A percentile compares a stretch with the other conserved stretches of the same genome.
phyloP scores from a whole-genome alignment of 73 alveolate genomes.

The Tetrahymena borealis region DNA sequence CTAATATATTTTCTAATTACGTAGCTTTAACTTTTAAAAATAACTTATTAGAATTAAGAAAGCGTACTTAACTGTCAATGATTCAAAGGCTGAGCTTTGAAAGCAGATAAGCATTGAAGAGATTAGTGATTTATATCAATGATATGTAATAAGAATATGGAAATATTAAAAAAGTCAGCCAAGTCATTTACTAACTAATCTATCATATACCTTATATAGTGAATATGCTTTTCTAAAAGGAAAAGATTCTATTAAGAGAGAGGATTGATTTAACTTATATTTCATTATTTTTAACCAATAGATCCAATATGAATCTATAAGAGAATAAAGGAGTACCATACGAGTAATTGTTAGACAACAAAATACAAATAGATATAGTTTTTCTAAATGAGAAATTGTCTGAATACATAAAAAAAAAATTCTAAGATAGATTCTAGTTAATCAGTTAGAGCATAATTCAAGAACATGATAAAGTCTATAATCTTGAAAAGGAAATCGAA shows the following conservation, averaged over 20 bases:
- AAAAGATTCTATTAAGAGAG: background rate
- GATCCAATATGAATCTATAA: background rate
- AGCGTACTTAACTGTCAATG: background rate
- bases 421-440: background rate
- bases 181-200: background rate
- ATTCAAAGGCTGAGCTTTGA: background rate
- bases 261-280: background rate
- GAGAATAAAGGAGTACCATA: background rate
- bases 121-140: background rate
- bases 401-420: background rate
- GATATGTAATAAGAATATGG: background rate
- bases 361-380: background rate
- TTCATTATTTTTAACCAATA: background rate
- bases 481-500: background rate
- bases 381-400: background rate
- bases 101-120: background rate
- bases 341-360: background rate
- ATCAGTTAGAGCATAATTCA: background rate
- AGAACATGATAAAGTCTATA: background rate
- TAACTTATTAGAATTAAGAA: background rate
- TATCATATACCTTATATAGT: background rate
- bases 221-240: background rate
- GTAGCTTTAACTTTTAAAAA: background rate
- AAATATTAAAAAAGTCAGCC: background rate
- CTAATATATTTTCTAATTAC: background rate